Evolutionary conservation across 164 flowering plant genomes (phyloP).

Genomic region (Amborella trichopoda): DNA sequence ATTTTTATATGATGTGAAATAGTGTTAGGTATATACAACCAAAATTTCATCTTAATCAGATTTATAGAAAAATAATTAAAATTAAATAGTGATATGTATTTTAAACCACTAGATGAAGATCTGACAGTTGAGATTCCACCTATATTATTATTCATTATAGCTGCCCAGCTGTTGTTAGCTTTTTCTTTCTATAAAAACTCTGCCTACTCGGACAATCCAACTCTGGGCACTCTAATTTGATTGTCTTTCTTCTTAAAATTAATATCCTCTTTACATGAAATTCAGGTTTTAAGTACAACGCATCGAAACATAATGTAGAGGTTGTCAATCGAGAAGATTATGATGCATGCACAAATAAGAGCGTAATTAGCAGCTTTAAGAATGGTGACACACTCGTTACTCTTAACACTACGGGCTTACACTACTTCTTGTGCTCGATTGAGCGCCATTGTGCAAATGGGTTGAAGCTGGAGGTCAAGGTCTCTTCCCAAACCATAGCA

Average conservation of each 20-base stretch:
- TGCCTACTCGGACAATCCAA: neutral
- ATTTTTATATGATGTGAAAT: too few species aligned
- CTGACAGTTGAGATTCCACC: too few species aligned
- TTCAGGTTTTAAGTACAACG: too few species aligned
- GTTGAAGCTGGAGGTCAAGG: constrained; percentile 6
- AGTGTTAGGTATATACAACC: too few species aligned
- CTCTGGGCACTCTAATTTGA: neutral
- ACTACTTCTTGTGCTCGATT: constrained; percentile 9
- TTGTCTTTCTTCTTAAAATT: too few species aligned
- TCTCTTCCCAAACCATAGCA: neutral
- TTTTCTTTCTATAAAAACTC: neutral
- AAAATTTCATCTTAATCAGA: too few species aligned
- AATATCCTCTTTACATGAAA: too few species aligned
- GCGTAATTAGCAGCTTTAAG: neutral
- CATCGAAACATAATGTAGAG: constrained; percentile 7
- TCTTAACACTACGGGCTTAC: constrained; percentile 5
- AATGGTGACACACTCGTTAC: constrained; percentile 4
- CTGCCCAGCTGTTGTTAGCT: neutral
- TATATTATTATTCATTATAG: neutral
- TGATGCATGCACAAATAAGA: constrained; percentile 1
- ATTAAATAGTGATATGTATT: too few species aligned
- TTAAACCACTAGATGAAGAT: too few species aligned
- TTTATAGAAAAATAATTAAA: too few species aligned
- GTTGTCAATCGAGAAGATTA: constrained; percentile 6
- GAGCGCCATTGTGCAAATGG: constrained; percentile 5